phyloP scores from a whole-genome alignment of 345 rosid genomes.

The Erucastrum elatum region DNA sequence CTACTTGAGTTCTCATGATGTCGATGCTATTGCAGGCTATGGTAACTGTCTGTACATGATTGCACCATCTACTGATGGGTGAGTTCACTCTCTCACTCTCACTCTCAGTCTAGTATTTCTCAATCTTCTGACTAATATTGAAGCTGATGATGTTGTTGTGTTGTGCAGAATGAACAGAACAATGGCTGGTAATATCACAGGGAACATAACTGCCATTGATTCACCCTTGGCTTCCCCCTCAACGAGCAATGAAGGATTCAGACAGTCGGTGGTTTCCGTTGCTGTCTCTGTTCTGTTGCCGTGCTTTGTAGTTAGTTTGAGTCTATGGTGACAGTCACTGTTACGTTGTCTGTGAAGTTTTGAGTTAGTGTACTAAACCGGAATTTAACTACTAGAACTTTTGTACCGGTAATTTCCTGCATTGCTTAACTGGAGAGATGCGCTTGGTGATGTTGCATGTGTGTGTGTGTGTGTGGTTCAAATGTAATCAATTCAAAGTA shows the following conservation, averaged over 20 bases:
- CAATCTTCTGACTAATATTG: background rate
- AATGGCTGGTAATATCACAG: slow-evolving; percentile 33
- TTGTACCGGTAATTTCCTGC: slow-evolving; percentile 16
- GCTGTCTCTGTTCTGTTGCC: slow-evolving; percentile 35
- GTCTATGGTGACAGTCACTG: slow-evolving; percentile 19
- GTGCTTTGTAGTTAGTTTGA: slow-evolving; percentile 3
- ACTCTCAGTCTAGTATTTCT: background rate
- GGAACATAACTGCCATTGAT: slow-evolving; percentile 42
- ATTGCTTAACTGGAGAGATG: background rate
- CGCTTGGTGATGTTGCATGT: slow-evolving; percentile 1
- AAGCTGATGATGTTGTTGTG: background rate
- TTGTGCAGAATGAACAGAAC: slow-evolving; percentile 33
- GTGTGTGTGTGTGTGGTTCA: slow-evolving; percentile 14
- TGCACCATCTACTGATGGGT: slow-evolving; percentile 45
- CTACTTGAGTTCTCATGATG: background rate
- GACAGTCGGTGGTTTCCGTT: slow-evolving; percentile 11
- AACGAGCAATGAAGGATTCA: slow-evolving; percentile 23
- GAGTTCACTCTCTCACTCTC: slow-evolving; percentile 28
- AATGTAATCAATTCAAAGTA: slow-evolving; percentile 13
- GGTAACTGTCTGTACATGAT: slow-evolving; percentile 62
- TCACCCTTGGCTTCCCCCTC: slow-evolving; percentile 41
- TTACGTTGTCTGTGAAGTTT: slow-evolving; percentile 16
- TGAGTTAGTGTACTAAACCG: slow-evolving; percentile 27
- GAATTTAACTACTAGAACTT: background rate
- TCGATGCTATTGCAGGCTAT: slow-evolving; percentile 52